Evolutionary conservation across 306 rosid species (phyloP).

Genomic region (Castanospermum australe): DNA sequence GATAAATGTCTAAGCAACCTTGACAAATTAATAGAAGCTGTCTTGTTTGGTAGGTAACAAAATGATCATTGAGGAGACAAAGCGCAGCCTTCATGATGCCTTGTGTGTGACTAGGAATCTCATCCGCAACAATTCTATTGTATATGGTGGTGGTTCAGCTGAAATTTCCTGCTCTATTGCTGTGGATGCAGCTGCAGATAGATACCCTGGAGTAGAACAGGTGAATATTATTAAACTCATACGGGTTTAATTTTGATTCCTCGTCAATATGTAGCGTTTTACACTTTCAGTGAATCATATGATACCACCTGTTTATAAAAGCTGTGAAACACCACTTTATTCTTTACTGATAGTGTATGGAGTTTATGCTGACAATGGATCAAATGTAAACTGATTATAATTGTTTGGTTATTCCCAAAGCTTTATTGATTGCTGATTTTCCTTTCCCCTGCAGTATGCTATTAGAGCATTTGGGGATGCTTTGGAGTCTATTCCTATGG

Average conservation of each 20-base stretch:
- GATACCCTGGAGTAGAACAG: conserved; percentile 93
- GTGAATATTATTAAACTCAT: conserved; percentile 26
- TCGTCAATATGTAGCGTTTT: not conserved
- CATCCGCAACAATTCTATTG: conserved; percentile 92
- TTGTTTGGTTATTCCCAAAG: not conserved
- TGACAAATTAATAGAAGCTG: conserved; percentile 18
- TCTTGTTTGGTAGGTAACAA: conserved; percentile 74
- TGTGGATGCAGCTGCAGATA: conserved; percentile 92
- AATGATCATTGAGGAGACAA: conserved; percentile 98
- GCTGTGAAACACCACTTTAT: not conserved
- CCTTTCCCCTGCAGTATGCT: conserved; percentile 71
- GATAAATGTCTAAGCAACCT: not conserved
- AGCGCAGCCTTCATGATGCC: conserved; percentile 95
- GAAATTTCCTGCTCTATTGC: conserved; percentile 90
- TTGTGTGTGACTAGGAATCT: conserved; percentile 97
- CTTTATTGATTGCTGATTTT: conserved; percentile 3
- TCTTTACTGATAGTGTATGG: not conserved
- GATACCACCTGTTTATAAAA: not conserved
- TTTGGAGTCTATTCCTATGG: conserved; percentile 88
- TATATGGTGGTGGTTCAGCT: conserved; percentile 98
- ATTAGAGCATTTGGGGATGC: conserved; percentile 95
- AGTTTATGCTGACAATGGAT: not conserved
- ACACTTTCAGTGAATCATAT: not conserved
- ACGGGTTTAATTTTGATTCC: not conserved
- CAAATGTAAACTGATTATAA: not conserved